Base-by-base conservation (phyloP, 2,329 filamentous ascomycete genomes). In the Tolypocladium nubicola region DNA sequence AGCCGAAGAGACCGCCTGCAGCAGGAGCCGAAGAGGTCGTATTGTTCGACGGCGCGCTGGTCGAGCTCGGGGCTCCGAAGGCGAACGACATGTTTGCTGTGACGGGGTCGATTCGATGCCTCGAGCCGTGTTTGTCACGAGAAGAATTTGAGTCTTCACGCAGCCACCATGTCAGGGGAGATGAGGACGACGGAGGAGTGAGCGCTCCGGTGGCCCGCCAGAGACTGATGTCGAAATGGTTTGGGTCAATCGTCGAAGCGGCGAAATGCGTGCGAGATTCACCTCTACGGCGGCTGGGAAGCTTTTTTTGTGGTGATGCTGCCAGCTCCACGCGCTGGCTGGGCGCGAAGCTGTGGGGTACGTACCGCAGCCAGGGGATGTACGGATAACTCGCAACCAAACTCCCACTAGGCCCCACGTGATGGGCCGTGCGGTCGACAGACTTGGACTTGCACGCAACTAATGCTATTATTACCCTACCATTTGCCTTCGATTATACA, bases 1-100 rank as follows among this genome's bases (percentile, higher is more conserved):
- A 60, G 50, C 75, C 75, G 63, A 80, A 79, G 10, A 79, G 62
- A 23, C 68, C 64, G 16, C 71, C 71, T 7, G 71, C 64, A 53
- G 77, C 71, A 23, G 72, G 73, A 57, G 75, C 72, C 64, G 72
- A 67, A 26, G 66, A 69, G 11, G 68, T 69, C 9, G 68, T 59
- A 57, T 65, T 71, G 60, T 65, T 65, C 54, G 65, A 61, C 21
- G 68, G 61, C 54, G 67, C 70, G 62, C 66, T 61, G 60, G 71
- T 71, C 40, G 70, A 67, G 69, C 64, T 61, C 58, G 65, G 59
- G 57, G 66, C 62, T 60, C 68, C 67, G 63, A 77, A 76, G 58
- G 39, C 71, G 68, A 76, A 76, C 41, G 71, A 66, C 73, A 76
- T 76, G 59, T 57, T 66, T 60, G 58, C 52, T 56, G 52, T 37